Evolutionary conservation across 768 basidiomycete genomes (phyloP).

Genomic region (Tremella yokohamensis): DNA sequence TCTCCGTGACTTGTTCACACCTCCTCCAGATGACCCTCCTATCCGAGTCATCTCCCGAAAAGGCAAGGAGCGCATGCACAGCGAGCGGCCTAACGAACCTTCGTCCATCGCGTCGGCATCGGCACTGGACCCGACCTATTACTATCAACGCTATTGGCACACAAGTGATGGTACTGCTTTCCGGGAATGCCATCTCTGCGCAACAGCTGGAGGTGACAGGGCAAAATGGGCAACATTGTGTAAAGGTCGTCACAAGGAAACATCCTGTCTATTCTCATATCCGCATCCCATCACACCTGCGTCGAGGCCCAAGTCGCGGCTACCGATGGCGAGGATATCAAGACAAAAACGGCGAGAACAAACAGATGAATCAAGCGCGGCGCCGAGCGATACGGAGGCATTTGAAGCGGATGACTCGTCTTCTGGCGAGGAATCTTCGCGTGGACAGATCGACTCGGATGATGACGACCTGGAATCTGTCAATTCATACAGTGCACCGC

Average conservation of each 20-base stretch:
- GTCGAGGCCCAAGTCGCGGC: background rate
- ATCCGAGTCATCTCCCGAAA: background rate
- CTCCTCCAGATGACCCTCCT: background rate
- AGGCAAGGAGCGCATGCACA: background rate
- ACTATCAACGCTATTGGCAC: background rate
- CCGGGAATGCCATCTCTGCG: background rate
- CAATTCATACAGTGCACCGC: background rate
- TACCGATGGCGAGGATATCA: no score
- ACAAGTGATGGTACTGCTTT: no score
- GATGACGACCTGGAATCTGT: constrained; percentile 1
- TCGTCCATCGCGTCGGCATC: background rate
- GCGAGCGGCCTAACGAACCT: background rate
- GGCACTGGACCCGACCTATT: background rate
- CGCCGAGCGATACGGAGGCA: background rate
- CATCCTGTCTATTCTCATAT: background rate
- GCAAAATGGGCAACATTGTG: background rate
- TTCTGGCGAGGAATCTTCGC: background rate
- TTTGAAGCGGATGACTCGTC: background rate
- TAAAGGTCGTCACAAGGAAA: background rate
- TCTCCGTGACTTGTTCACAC: constrained; percentile 8
- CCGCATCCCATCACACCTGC: background rate
- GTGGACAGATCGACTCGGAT: no score
- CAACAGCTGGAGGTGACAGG: constrained; percentile 1
- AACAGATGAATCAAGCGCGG: no score
- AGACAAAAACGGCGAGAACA: no score